Evolutionary conservation across 768 basidiomycete genomes (phyloP), one percentile per base, ranked within the genome.

Genomic region (Aureoboletus auriporus): DNA sequence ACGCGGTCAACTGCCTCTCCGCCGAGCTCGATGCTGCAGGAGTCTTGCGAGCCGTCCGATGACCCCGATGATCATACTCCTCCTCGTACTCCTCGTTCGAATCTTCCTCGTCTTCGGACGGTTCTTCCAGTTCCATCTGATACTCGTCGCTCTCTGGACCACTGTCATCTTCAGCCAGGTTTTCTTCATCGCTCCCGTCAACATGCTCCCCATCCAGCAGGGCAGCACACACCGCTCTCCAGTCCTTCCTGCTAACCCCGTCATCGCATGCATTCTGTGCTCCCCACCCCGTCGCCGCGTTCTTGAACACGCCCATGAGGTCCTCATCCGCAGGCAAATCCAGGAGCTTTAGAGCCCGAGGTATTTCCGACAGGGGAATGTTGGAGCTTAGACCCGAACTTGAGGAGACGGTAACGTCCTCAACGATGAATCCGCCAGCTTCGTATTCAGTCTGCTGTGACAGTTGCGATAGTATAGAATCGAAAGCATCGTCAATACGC

Each of bases 221-320:
- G 5, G 84, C 84, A 9, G 84, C 81, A 61, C 89, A 92, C 5
- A 93, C 85, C 11, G 86, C 76, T 33, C 86, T 77, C 86, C 86
- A 93, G 60, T 91, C 89, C 27, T 82, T 80, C 42, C 74, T 70
- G 54, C 74, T 78, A 23, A 93, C 77, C 38, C 68, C 62, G 27
- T 65, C 64, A 12, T 63, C 69, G 29, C 56, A 59, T 6, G 50
- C 47, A 30, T 60, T 51, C 9, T 66, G 67, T 11, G 66, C 70
- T 41, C 65, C 66, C 89, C 89, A 90, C 14, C 87, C 89, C 2
- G 78, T 71, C 0, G 86, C 84, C 3, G 90, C 89, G 51, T 86
- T 88, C 33, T 74, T 74, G 65, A 93, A 89, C 2, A 89, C 84
- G 2, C 73, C 61, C 5, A 92, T 73, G 10, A 89, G 73, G 45